Evolutionary conservation across 2,329 filamentous ascomycete species (phyloP).

Genomic region (Sordariomycetes sp.): DNA sequence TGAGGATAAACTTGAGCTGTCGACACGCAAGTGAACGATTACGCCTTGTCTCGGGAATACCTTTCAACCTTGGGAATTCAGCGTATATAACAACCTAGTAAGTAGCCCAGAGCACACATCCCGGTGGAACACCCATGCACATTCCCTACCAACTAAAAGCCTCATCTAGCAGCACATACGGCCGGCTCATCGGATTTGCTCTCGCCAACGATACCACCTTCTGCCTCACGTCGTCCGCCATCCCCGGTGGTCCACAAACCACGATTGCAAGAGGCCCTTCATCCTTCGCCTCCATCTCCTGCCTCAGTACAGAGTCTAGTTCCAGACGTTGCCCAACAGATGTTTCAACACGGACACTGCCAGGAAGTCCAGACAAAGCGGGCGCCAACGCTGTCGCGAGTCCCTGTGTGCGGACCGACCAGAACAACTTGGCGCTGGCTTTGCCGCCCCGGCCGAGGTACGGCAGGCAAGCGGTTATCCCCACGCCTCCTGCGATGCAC

Average conservation of each 20-base stretch:
- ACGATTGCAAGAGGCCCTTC: slow-evolving; percentile 13
- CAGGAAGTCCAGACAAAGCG: slow-evolving; percentile 8
- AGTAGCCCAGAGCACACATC: too few relatives aligned
- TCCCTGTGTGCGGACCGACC: slow-evolving; percentile 12
- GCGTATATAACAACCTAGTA: too few relatives aligned
- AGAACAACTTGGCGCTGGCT: slow-evolving; percentile 12
- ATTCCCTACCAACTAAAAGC: slow-evolving; percentile 14
- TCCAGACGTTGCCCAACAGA: slow-evolving; percentile 13
- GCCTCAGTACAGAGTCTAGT: slow-evolving; percentile 11
- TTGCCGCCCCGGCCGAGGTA: slow-evolving; percentile 9
- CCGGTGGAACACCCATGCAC: too few relatives aligned
- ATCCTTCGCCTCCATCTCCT: slow-evolving; percentile 10
- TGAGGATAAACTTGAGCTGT: too few relatives aligned
- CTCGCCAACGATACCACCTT: slow-evolving; percentile 11
- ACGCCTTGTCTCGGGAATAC: too few relatives aligned
- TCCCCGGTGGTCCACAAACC: slow-evolving; percentile 17
- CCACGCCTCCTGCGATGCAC: slow-evolving; percentile 20
- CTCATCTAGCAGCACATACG: slow-evolving; percentile 15
- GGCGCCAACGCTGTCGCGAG: slow-evolving; percentile 9
- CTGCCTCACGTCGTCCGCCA: slow-evolving; percentile 17
- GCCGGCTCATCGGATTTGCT: slow-evolving; percentile 9
- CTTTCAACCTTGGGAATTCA: too few relatives aligned
- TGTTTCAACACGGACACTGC: slow-evolving; percentile 11
- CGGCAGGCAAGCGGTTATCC: slow-evolving; percentile 19
- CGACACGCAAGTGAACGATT: too few relatives aligned